Percentiles rank a stretch among this genome's conserved stretches.
Evolutionary conservation across 2,329 filamentous ascomycete genomes (phyloP).

Genomic region (Plectosphaerella cucumerina): DNA sequence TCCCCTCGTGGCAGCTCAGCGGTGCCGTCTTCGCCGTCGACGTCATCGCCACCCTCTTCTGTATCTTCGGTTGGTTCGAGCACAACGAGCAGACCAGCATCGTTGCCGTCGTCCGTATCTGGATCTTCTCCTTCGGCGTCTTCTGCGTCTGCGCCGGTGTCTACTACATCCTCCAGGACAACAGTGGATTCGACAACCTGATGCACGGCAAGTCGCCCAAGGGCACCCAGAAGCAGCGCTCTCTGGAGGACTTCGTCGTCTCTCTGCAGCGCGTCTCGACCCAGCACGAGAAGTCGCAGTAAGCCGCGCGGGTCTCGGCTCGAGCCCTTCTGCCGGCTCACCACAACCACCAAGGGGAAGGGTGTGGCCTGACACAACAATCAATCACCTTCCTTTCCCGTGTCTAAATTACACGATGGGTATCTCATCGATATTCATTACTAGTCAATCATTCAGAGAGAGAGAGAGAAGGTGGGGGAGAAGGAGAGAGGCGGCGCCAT

Average conservation of each 20-base stretch:
- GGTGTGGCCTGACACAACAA: background rate
- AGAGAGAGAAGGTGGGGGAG: background rate
- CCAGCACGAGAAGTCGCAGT: conserved; percentile 85
- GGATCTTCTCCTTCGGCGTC: conserved; percentile 87
- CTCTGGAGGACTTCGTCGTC: conserved; percentile 86
- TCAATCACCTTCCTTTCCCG: conserved; percentile 19
- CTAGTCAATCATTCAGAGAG: conserved; percentile 2
- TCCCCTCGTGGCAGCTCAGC: conserved; percentile 79
- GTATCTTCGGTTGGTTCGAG: conserved; percentile 79
- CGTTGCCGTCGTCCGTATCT: conserved; percentile 81
- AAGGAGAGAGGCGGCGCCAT: conserved; percentile 10
- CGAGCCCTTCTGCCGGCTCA: background rate
- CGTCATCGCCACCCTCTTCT: conserved; percentile 80
- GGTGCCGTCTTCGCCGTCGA: conserved; percentile 79
- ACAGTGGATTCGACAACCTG: conserved; percentile 79
- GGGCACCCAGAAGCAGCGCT: conserved; percentile 77
- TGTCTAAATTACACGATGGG: conserved; percentile 29
- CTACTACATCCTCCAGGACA: conserved; percentile 75
- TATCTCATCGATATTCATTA: conserved; percentile 15
- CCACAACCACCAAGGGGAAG: background rate
- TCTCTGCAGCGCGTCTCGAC: conserved; percentile 86
- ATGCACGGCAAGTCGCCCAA: conserved; percentile 88
- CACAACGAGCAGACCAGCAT: conserved; percentile 63
- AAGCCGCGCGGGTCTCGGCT: conserved; percentile 22
- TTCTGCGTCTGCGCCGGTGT: conserved; percentile 78